phyloP scores from a whole-genome alignment of 306 rosid species.

The Acacia acuminata region DNA sequence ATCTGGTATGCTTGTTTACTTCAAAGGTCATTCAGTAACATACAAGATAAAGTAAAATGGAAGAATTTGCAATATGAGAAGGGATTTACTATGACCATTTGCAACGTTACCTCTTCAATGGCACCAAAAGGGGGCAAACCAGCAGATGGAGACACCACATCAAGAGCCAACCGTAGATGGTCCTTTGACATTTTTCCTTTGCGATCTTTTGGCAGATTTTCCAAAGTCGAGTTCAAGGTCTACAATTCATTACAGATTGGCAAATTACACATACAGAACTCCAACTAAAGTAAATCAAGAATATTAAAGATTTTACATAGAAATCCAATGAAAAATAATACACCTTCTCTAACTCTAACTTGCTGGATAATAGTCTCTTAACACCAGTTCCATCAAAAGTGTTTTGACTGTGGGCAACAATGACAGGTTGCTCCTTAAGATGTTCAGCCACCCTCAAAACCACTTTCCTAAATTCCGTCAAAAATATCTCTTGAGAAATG shows the following conservation, averaged over 20 bases:
- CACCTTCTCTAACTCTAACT: conserved; percentile 97
- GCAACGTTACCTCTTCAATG: conserved; percentile 64
- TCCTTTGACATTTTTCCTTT: conserved; percentile 75
- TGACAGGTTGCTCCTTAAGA: conserved; percentile 69
- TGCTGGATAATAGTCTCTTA: conserved; percentile 74
- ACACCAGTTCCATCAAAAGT: conserved; percentile 81
- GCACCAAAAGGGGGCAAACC: conserved; percentile 89
- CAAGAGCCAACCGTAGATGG: conserved; percentile 59
- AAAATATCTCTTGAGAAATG: conserved; percentile 62
- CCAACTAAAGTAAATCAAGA: conserved; percentile 5
- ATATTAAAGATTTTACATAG: not conserved
- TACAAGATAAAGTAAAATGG: not conserved
- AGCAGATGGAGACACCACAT: conserved; percentile 69
- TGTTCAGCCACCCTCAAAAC: conserved; percentile 53
- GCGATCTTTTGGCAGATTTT: conserved; percentile 65
- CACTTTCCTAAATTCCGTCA: conserved; percentile 74
- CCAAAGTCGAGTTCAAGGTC: conserved; percentile 66
- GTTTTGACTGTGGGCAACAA: conserved; percentile 87
- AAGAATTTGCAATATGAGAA: not conserved
- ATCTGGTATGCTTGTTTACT: not conserved
- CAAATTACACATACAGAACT: not conserved
- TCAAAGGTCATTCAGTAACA: not conserved
- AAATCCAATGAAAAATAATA: not conserved
- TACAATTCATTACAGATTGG: conserved; percentile 40
- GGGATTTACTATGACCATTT: conserved; percentile 1